phyloP scores from a whole-genome alignment of 306 rosid species.

The Begonia peltatifolia region DNA sequence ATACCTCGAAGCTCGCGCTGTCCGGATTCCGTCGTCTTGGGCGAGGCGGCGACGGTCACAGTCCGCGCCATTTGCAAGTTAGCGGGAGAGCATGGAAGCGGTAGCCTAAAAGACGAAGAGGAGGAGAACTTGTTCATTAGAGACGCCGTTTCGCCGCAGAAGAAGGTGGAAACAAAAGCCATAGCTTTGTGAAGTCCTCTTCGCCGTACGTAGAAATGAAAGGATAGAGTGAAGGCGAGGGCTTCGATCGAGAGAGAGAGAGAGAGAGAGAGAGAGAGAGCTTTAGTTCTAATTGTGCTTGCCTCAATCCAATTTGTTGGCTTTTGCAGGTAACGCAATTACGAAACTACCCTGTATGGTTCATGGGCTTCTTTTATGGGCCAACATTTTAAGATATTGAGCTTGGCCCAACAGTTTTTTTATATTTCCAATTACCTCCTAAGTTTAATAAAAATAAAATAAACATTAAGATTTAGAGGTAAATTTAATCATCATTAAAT shows the following conservation, averaged over 20 bases:
- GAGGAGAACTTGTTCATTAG: not conserved
- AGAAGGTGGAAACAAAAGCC: conserved; percentile 38
- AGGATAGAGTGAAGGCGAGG: conserved; percentile 4
- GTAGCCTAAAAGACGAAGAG: conserved; percentile 10
- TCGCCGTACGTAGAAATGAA: not conserved
- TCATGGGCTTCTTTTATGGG: too few species aligned
- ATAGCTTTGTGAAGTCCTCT: conserved; percentile 5
- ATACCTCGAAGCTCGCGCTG: conserved; percentile 53
- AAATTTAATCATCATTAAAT: too few species aligned
- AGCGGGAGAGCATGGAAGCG: conserved; percentile 8
- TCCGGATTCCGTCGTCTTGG: conserved; percentile 38
- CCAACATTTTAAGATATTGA: too few species aligned
- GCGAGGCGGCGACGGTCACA: conserved; percentile 31
- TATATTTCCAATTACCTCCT: too few species aligned
- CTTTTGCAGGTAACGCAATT: not conserved
- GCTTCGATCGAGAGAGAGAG: too few species aligned
- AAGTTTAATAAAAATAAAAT: too few species aligned
- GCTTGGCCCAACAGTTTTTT: too few species aligned
- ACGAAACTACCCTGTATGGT: too few species aligned
- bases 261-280: too few species aligned
- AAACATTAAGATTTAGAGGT: too few species aligned
- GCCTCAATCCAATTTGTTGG: conserved; percentile 8
- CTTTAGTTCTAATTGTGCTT: conserved; percentile 2
- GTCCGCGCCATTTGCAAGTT: conserved; percentile 25
- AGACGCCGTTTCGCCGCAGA: conserved; percentile 26